Conservation (phyloP, 352 stramenopile species). For the Phytophthora litchii region DNA sequence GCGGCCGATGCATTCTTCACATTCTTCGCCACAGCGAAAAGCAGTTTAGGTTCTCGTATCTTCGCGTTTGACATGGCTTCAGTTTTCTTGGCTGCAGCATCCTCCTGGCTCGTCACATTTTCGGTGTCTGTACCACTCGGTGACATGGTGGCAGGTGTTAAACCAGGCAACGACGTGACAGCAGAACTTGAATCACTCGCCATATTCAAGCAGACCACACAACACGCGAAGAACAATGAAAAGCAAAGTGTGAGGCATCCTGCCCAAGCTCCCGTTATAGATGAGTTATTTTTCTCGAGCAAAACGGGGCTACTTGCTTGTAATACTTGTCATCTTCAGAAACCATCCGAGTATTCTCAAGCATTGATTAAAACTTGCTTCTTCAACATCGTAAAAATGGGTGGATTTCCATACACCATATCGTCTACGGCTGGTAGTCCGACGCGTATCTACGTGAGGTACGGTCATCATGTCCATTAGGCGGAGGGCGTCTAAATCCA, state of each 20-base stretch:
- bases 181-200: conserved; percentile 12
- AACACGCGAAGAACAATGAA: conserved; percentile 3
- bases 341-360: not conserved
- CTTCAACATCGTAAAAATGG: conserved; percentile 11
- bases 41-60: conserved; percentile 28
- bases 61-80: conserved; percentile 11
- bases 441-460: conserved; percentile 52
- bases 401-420: not conserved
- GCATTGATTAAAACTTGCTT: conserved; percentile 17
- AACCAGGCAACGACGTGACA: conserved; percentile 27
- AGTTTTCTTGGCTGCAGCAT: conserved; percentile 18
- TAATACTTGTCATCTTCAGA: conserved; percentile 12
- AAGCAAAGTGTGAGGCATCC: conserved; percentile 6
- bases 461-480: conserved; percentile 63
- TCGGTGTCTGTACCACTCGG: conserved; percentile 13
- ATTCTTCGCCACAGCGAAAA: conserved; percentile 38
- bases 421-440: conserved; percentile 50
- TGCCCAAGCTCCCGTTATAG: conserved; percentile 17
- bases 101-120: conserved; percentile 23
- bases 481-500: conserved; percentile 43
- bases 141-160: conserved; percentile 27
- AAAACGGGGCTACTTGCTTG: conserved; percentile 7
- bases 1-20: conserved; percentile 28
- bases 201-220: conserved; percentile 7
- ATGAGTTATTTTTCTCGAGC: conserved; percentile 27